Evolutionary conservation across 495 filamentous ascomycete species (phyloP), one percentile per base, ranked within the genome.

Genomic region (Talaromyces stipitatus): DNA sequence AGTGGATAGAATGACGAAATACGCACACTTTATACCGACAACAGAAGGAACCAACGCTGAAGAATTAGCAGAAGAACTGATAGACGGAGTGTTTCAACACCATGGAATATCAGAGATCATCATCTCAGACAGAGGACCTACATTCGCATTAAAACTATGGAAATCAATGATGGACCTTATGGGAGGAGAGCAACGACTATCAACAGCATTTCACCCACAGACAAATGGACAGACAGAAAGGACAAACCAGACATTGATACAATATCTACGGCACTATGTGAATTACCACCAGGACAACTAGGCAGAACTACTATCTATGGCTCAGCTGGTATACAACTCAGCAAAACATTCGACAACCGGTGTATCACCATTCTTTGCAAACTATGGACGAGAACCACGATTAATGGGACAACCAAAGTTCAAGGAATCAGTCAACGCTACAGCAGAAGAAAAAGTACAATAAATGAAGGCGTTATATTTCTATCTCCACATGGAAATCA

Each of bases 151-250:
- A 33, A 33, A 33, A 33, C 12, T 33, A 33, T 33, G 12, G n/a
- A n/a, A n/a, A n/a, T n/a, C n/a, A n/a, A n/a, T n/a, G n/a, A n/a
- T n/a, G n/a, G n/a, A n/a, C n/a, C 16, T 46, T 10, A 46, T 46
- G 16, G 43, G 16, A 46, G 43, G 16, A 46, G 43, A 46, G n/a
- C 29, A 33, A 3, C 24, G 29, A 36, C 28, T 54, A n/a, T 54
- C 51, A n/a, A 54, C 29, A n/a, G 29, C 29, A 16, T 54, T 32
- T 22, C 29, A 74, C 29, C 61, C 66, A 0, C 36, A 69, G 45
- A 71, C 65, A 0, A 59, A 72, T 61, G 58, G 66, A 0, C 61
- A 71, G 27, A 71, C 65, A 0, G 65, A 74, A 36, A 29, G n/a
- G n/a, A n/a, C n/a, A n/a, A n/a, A n/a, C n/a, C n/a, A n/a, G n/a